These are phyloP conservation scores for Ambrosiella xylebori DNA, from an alignment of 2,329 filamentous ascomycete genomes.

Conservation along the genomic window DNA sequence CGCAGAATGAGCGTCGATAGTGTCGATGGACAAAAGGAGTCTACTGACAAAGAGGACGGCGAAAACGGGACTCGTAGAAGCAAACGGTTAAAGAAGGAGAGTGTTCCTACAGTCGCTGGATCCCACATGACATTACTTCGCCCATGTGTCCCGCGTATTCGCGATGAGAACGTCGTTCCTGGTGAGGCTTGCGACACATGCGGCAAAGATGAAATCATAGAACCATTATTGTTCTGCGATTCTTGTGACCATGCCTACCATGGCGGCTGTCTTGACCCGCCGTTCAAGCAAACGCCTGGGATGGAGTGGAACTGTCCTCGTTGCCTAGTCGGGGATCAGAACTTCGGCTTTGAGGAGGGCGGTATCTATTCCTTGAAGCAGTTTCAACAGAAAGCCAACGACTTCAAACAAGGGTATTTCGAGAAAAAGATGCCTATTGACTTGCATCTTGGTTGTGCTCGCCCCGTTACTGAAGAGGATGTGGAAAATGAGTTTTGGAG, in stretches of 20 bases:
- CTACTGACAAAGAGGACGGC: conserved; percentile 36
- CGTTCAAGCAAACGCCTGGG: conserved; percentile 58
- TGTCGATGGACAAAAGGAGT: conserved; percentile 31
- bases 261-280: conserved; percentile 74
- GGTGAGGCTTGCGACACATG: conserved; percentile 71
- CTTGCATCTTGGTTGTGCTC: conserved; percentile 60
- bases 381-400: conserved; percentile 89
- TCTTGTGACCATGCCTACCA: conserved; percentile 84
- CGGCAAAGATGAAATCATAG: conserved; percentile 56
- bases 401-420: conserved; percentile 91
- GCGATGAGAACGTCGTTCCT: conserved; percentile 31
- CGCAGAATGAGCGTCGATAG: conserved; percentile 52
- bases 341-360: conserved; percentile 95
- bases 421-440: conserved; percentile 80
- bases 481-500: conserved; percentile 96
- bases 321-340: conserved; percentile 87
- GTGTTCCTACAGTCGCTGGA: conserved; percentile 71
- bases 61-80: conserved; percentile 63
- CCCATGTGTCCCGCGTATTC: conserved; percentile 53
- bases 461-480: conserved; percentile 80
- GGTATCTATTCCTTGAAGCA: conserved; percentile 87
- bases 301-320: conserved; percentile 91
- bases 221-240: conserved; percentile 65
- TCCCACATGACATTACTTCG: conserved; percentile 94
- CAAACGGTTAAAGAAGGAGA: conserved; percentile 75